Conservation (phyloP, 2,329 filamentous ascomycete species). For the Epichloe coenophiala region DNA sequence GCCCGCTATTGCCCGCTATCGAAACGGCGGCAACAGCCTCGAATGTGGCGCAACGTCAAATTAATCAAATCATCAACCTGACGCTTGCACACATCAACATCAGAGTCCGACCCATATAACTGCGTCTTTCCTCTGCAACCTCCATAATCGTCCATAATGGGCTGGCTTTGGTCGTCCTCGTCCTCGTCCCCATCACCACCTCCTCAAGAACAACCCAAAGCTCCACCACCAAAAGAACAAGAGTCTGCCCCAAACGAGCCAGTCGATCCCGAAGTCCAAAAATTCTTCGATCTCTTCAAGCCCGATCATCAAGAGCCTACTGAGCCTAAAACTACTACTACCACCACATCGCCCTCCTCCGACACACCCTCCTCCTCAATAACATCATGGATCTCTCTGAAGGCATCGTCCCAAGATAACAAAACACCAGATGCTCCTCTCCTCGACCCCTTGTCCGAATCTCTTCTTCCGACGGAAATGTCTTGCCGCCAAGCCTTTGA, state of each 20-base stretch:
- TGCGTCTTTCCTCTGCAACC: neutral
- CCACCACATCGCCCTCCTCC: slow-evolving; percentile 14
- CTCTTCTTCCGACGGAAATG: slow-evolving; percentile 68
- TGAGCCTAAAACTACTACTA: slow-evolving; percentile 9
- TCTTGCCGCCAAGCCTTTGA: slow-evolving; percentile 87
- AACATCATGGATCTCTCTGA: slow-evolving; percentile 22
- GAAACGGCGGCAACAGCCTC: neutral
- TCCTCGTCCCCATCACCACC: slow-evolving; percentile 17
- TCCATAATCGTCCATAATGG: slow-evolving; percentile 29
- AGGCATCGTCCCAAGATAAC: slow-evolving; percentile 15
- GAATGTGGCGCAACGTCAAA: neutral
- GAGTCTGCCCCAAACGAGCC: slow-evolving; percentile 14
- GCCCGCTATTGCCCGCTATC: neutral
- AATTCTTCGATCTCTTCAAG: slow-evolving; percentile 37
- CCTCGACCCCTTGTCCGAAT: slow-evolving; percentile 42
- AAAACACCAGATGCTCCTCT: slow-evolving; percentile 12
- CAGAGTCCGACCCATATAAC: neutral
- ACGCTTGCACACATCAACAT: too few species aligned
- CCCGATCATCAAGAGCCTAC: slow-evolving; percentile 13
- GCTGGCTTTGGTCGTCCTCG: slow-evolving; percentile 45
- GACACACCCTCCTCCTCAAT: slow-evolving; percentile 18
- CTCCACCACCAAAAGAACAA: slow-evolving; percentile 10
- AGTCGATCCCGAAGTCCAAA: slow-evolving; percentile 38
- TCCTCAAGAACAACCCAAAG: slow-evolving; percentile 9
- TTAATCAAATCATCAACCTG: too few species aligned